Conservation (phyloP, 1,284 basidiomycete species). For the Boletellus deceptivus region DNA sequence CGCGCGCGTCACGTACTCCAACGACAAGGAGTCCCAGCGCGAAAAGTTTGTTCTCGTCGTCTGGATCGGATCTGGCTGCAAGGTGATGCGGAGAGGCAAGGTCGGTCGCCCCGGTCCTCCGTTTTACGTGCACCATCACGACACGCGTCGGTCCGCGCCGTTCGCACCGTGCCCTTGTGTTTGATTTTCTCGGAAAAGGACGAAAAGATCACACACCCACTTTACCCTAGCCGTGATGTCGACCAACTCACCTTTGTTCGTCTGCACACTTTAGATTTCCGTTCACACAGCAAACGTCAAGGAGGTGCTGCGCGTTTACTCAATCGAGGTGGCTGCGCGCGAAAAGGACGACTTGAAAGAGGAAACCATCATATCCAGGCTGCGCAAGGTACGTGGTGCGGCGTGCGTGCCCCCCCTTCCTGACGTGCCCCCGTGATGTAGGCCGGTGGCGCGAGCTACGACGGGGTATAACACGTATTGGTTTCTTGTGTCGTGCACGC, state of each 20-base stretch:
- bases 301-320: conserved; percentile 71
- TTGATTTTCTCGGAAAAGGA: conserved; percentile 6
- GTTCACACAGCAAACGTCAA: conserved; percentile 88
- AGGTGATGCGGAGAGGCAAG: conserved; percentile 90
- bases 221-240: conserved; percentile 23
- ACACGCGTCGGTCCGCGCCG: conserved; percentile 14
- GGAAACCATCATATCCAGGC: conserved; percentile 67
- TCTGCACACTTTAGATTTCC: conserved; percentile 60
- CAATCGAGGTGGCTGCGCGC: conserved; percentile 81
- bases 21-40: conserved; percentile 82
- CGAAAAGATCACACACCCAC: conserved; percentile 25
- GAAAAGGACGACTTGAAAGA: conserved; percentile 81
- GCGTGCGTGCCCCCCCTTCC: conserved; percentile 9
- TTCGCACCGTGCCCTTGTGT: conserved; percentile 3
- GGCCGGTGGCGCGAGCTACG: conserved; percentile 82
- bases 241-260: conserved; percentile 17
- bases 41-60: conserved; percentile 90
- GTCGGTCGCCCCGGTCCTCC: conserved; percentile 40
- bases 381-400: conserved; percentile 64
- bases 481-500: conserved; percentile 15
- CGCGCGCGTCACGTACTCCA: conserved; percentile 78
- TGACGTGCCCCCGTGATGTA: conserved; percentile 29
- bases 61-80: conserved; percentile 85
- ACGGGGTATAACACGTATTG: conserved; percentile 55
- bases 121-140: conserved; percentile 23